Evolutionary conservation across 2,329 filamentous ascomycete species (phyloP), one percentile per base, ranked within the genome.

Genomic region (Colletotrichum costaricense): DNA sequence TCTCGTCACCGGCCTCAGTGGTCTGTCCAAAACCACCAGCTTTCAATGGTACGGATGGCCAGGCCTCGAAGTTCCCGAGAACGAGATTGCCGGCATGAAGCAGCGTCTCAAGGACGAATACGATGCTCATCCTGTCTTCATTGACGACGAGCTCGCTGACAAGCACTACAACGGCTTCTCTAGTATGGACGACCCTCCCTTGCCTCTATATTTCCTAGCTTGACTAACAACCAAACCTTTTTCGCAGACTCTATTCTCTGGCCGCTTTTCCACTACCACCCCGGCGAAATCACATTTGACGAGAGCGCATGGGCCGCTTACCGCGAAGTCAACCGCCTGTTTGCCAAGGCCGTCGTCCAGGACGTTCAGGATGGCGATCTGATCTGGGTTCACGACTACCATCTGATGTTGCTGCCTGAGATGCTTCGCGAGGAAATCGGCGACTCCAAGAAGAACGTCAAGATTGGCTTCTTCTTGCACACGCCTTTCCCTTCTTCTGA

Each of bases 21-120:
- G 97, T 30, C 86, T 98, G 72, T 93, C 94, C 78, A 98, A 98
- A 85, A 93, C 94, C 38, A 98, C 95, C 30, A 96, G 93, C 77
- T 98, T 98, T 84, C 94, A 97, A 83, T 99, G 97, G 97, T 98
- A 98, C 84, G 97, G 97, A 77, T 98, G 97, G 96, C 95, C 97
- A 1, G 97, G 97, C 49, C 86, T 98, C 62, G 95, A 98, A 83
- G 92, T 98, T 5, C 96, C 96, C 52, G 94, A 97, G 75, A 89
- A 91, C 68, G 96, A 98, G 83, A 89, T 94, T 56, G 87, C 89
- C 2, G 88, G 89, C 69, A 92, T 99, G 82, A 93, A 91, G 80
- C 88, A 93, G 80, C 91, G 93, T 76, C 86, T 98, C 80, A 94
- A 94, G 84, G 92, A 97, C 26, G 93, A 98, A 79, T 95, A 97